Evolutionary conservation across 2,329 filamentous ascomycete species (phyloP).

Genomic region (Cadophora sp.): DNA sequence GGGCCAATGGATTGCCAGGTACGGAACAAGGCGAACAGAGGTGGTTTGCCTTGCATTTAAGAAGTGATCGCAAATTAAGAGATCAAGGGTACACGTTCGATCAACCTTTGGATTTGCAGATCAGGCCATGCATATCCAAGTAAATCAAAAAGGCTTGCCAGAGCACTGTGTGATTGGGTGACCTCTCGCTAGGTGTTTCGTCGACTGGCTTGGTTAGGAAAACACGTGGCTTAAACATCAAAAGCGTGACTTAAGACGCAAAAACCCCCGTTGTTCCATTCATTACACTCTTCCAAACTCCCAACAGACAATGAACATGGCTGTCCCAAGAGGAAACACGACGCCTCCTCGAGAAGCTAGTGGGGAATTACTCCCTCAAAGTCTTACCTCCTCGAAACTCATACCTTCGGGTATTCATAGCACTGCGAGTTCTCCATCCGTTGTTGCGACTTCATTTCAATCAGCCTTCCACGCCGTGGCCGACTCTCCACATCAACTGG

Average conservation of each 20-base stretch:
- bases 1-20: background rate
- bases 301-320: background rate
- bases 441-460: background rate
- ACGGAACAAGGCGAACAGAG: background rate
- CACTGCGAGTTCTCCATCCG: background rate
- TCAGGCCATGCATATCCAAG: too few species aligned
- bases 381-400: background rate
- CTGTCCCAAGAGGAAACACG: background rate
- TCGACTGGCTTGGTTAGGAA: slow-evolving; percentile 1
- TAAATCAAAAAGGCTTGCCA: background rate
- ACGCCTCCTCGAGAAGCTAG: background rate
- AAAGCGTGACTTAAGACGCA: slow-evolving; percentile 3
- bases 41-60: slow-evolving; percentile 7
- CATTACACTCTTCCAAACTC: background rate
- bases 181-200: background rate
- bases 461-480: background rate
- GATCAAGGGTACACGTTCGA: background rate
- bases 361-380: background rate
- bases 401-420: background rate
- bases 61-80: background rate
- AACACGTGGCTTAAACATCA: slow-evolving; percentile 5
- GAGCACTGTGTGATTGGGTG: background rate
- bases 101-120: background rate
- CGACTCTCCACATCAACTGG: background rate
- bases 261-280: background rate